Evolutionary conservation across 176 grass and related monocot genomes (phyloP).

Genomic region (Zea mays): Zm-B73-REFERENCE-NAM-5.0 NC_050099.1:234647001-234647500

Average conservation of each 20-base stretch:
- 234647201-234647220: neutral
- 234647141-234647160: no score
- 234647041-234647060: no score
- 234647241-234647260: constrained; percentile 3
- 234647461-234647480: constrained; percentile 70
- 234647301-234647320: constrained; percentile 21
- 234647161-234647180: no score
- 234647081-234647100: no score
- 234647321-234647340: neutral
- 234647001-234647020: no score
- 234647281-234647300: constrained; percentile 9
- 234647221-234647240: constrained; percentile 2
- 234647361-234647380: constrained; percentile 61
- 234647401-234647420: constrained; percentile 97
- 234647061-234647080: no score
- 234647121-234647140: no score
- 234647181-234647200: neutral
- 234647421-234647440: constrained; percentile 85
- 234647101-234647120: no score
- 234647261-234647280: neutral
- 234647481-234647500: no score
- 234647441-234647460: constrained; percentile 80
- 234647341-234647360: neutral
- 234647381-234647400: constrained; percentile 80
- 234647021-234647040: no score